Base-by-base conservation (phyloP, 176 grass and related monocot species). In the Phyllostachys edulis region DNA sequence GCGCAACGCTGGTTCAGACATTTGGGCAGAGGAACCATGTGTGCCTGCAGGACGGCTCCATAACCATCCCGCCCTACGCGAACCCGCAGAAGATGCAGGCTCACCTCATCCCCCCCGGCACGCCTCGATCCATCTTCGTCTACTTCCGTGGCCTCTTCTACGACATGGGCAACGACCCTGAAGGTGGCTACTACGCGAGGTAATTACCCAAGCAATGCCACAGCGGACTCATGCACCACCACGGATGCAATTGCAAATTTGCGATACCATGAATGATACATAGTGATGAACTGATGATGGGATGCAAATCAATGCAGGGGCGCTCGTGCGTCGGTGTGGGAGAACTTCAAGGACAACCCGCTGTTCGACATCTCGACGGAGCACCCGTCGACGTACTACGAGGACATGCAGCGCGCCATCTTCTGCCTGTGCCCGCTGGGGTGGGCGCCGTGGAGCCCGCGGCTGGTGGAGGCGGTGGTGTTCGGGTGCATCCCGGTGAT, bases 371-470 rank as follows among this genome's bases (percentile, higher is more conserved):
- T 94, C 81, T 94, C 92, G n/a, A 85, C 92, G 29, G 89, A 87
- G 59, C 92, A 94, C 81, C 89, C 92, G 15, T 69, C 61, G 11
- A 91, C 89, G 9, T 94, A 94, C 85, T 94, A 94, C 77, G 92
- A 94, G 82, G 92, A 94, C 84, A 94, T 94, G 92, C 92, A 94
- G 84, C 87, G 89, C 0, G 89, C 92, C 20, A 71, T 94, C 71
- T 94, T 94, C 89, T 94, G 92, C 87, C 82, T 94, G 38, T 94
- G 92, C 80, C 92, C 92, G 36, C 82, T 94, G 27, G 92, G 92
- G 4, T 94, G 89, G 92, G 92, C 92, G 42, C 92, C 92, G 4
- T 94, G 92, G 92, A 94, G 92, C 77, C 92, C 92, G 0, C 71
- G 92, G 13, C 82, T 92, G 77, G 89, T 92, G 62, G 92, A 94